These are phyloP conservation scores for Musa itinerans DNA, from an alignment of 176 grass and related monocot genomes.

Conservation along the genomic window DNA sequence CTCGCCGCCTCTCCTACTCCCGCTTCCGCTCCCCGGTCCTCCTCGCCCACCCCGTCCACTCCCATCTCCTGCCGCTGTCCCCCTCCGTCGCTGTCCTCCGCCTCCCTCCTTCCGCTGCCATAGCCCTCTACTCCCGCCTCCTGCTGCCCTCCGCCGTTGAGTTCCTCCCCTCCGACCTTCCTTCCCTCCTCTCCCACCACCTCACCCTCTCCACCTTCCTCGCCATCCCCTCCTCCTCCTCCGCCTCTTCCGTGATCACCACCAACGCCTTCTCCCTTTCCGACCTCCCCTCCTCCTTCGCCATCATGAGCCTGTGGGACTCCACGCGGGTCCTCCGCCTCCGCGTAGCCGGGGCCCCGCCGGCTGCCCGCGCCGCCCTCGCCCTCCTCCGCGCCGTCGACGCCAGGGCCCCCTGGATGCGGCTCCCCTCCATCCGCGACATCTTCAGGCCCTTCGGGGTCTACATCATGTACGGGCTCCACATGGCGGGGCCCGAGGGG, in stretches of 20 bases:
- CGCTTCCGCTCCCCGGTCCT: conserved; percentile 47
- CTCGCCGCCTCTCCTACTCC: conserved; percentile 44
- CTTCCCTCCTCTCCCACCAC: conserved; percentile 51
- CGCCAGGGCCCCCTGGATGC: conserved; percentile 40
- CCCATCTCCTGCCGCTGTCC: conserved; percentile 24
- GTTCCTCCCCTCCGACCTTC: conserved; percentile 66
- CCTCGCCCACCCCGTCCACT: conserved; percentile 54
- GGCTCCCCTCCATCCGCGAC: conserved; percentile 52
- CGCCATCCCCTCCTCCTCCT: conserved; percentile 22
- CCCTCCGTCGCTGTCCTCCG: conserved; percentile 21
- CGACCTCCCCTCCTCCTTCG: conserved; percentile 30
- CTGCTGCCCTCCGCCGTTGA: conserved; percentile 30
- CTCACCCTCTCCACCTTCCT: conserved; percentile 59
- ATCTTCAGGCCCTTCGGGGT: conserved; percentile 62
- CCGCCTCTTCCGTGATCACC: background rate
- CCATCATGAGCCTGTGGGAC: conserved; percentile 62
- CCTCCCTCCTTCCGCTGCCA: conserved; percentile 31
- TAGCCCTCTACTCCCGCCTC: conserved; percentile 27
- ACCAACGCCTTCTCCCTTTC: background rate
- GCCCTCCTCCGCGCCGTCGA: conserved; percentile 42
- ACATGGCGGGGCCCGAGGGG: conserved; percentile 43
- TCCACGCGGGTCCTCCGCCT: conserved; percentile 39
- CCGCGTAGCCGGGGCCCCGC: conserved; percentile 28
- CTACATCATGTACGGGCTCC: conserved; percentile 57
- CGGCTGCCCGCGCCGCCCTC: conserved; percentile 20